A percentile compares a stretch with the other conserved stretches of the same genome.
Evolutionary conservation across 2,329 filamentous ascomycete genomes (phyloP).

Genomic region (Cercospora janseana): DNA sequence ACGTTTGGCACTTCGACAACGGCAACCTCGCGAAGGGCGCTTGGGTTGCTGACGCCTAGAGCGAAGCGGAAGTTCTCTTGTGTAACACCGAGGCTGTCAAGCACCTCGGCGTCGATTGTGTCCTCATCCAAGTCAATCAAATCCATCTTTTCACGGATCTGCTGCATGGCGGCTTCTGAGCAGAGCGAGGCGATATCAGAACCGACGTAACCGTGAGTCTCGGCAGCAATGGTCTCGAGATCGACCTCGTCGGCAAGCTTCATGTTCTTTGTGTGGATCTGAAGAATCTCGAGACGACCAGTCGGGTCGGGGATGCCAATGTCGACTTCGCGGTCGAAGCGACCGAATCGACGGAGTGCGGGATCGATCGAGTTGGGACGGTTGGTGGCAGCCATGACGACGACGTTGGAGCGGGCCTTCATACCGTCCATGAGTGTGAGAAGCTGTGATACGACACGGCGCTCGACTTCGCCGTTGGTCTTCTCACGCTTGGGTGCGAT

Average conservation of each 20-base stretch:
- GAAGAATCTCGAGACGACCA: conserved; percentile 95
- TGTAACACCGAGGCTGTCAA: conserved; percentile 95
- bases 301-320: conserved; percentile 98
- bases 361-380: conserved; percentile 98
- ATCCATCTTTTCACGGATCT: conserved; percentile 99
- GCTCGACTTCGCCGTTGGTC: conserved; percentile 98
- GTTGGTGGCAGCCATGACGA: conserved; percentile 99
- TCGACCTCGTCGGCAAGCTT: conserved; percentile 97
- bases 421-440: conserved; percentile 98
- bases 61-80: conserved; percentile 99
- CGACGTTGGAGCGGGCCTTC: conserved; percentile 98
- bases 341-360: conserved; percentile 93
- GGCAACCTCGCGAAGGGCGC: conserved; percentile 94
- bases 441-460: conserved; percentile 95
- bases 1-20: conserved; percentile 99
- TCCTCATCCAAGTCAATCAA: conserved; percentile 98
- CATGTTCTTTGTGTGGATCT: conserved; percentile 99
- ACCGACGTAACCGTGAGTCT: conserved; percentile 98
- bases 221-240: conserved; percentile 90
- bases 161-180: conserved; percentile 99
- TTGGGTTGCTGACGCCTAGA: conserved; percentile 96
- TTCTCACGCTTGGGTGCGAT: conserved; percentile 99
- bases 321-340: conserved; percentile 98
- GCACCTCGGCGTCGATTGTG: conserved; percentile 96
- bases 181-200: conserved; percentile 97